These are phyloP conservation scores for Rhodotorula sp. DNA, from an alignment of 1,284 basidiomycete species.

Conservation along the genomic window DNA sequence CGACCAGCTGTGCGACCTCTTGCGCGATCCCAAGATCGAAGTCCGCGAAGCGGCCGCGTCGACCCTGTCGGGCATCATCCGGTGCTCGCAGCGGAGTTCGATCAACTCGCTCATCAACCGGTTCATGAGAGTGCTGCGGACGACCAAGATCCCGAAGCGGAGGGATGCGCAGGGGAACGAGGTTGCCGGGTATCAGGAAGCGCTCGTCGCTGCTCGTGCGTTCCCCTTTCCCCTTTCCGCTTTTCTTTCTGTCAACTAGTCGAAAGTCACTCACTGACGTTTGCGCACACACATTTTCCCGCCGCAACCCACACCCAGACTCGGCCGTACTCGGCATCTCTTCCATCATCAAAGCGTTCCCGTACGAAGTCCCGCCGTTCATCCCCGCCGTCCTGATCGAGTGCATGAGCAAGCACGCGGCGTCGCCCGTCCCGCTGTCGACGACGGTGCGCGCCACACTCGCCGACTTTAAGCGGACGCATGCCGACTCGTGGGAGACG, in stretches of 20 bases:
- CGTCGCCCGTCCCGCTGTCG: slow-evolving; percentile 84
- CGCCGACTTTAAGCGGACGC: slow-evolving; percentile 51
- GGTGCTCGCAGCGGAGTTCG: slow-evolving; percentile 86
- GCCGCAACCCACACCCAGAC: slow-evolving; percentile 17
- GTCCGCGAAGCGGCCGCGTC: slow-evolving; percentile 91
- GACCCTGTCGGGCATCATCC: slow-evolving; percentile 81
- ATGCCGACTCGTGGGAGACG: slow-evolving; percentile 60
- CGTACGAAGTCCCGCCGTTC: slow-evolving; percentile 79
- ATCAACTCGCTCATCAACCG: slow-evolving; percentile 81
- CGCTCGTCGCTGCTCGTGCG: slow-evolving; percentile 75
- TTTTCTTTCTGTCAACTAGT: rapidly evolving
- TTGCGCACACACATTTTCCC: too few species aligned
- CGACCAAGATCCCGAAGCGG: slow-evolving; percentile 67
- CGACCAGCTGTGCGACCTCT: slow-evolving; percentile 65
- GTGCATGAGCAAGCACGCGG: slow-evolving; percentile 75
- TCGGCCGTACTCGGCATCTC: slow-evolving; percentile 77
- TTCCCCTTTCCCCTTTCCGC: neutral
- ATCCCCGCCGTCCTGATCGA: slow-evolving; percentile 78
- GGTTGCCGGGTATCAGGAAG: slow-evolving; percentile 67
- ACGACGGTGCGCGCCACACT: slow-evolving; percentile 41
- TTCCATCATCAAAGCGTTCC: slow-evolving; percentile 74
- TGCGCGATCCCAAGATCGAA: slow-evolving; percentile 87
- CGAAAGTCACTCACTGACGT: too few species aligned
- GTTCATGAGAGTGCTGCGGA: slow-evolving; percentile 66
- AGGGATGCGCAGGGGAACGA: slow-evolving; percentile 56